Evolutionary conservation across 352 stramenopile genomes (phyloP), one percentile per base, ranked within the genome.

Genomic region (Phytophthora kernoviae): DNA sequence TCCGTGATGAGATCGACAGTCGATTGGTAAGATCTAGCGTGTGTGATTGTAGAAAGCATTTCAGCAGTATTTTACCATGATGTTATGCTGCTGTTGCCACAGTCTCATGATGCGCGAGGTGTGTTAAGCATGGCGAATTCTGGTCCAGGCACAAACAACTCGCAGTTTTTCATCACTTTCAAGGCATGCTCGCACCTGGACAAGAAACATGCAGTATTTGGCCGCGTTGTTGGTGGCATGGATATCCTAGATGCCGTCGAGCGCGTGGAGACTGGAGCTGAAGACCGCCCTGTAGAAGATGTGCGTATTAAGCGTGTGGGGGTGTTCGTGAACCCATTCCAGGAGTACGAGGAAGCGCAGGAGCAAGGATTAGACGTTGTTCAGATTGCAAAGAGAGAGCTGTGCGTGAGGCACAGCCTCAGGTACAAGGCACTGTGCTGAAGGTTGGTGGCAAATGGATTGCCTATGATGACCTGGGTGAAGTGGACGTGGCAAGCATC

Each of bases 141-240:
- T 9, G 97, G 97, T 8, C 84, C 89, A n/a, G 81, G 94, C 20
- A 99, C 94, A 2, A 99, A 99, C 73, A 89, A 87, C 24, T 96
- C 91, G n/a, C 98, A 99, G 84, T 99, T 99, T 75, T 99, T 99
- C 72, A 97, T 99, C 58, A 99, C 97, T 2, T 99, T 98, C 68
- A 96, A 98, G 65, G 80, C 81, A 8, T 97, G 87, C 52, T 54
- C 77, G n/a, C 96, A 99, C 73, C 78, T 99, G n/a, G 95, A 99
- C 84, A 98, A 98, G 62, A 98, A 99, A 51, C 98, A 99, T 79
- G 87, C 87, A 7, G 90, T 99, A 0, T 99, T 99, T 90, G 98
- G 87, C 14, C 79, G 79, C 42, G 93, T 99, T 33, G 84, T 99
- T 7, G 86, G 96, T 30, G 97, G 97, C 3, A 73, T 98, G 57